Base-by-base conservation (phyloP, 1,139 yeast genomes). In the Yamadazyma kanchanaburiensis region DNA sequence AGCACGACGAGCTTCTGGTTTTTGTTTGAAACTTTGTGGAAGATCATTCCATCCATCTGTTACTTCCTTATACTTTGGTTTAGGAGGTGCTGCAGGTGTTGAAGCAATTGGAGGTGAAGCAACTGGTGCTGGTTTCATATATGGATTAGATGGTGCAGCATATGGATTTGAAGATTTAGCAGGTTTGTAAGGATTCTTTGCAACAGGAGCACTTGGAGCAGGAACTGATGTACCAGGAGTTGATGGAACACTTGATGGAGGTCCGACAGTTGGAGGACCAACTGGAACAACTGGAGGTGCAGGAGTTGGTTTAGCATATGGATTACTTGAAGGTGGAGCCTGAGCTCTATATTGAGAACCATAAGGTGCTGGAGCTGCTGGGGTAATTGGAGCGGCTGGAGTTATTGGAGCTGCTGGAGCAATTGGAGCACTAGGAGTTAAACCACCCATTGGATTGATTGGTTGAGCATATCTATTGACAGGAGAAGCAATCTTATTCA, bases 11-110 rank as follows among this genome's bases (percentile, higher is more conserved):
- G 76, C 59, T 19, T 70, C 61, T 14, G 74, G 62, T 46, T 60
- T 51, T 27, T 57, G 53, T 65, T 66, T 77, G 54, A 81, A 70
- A 16, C 75, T 67, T n/a, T 80, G 70, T 28, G 96, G 96, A 42
- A 89, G 66, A 55, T 89, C 96, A 51, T 89, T 89, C 96, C 96
- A 89, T 3, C 96, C 96, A 28, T 84, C 91, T 26, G 80, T 80
- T 26, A 82, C 82, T 48, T 51, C 53, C 32, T 70, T 74, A 45
- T 68, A 74, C 27, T 66, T 60, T 8, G 64, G 48, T 31, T 53
- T 55, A 21, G 71, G 53, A 22, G 74, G 69, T 4, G 52, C 48
- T 6, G 60, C 51, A 15, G 65, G 59, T n/a, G 36, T 22, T n/a
- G n/a, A n/a, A n/a, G n/a, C n/a, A n/a, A n/a, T n/a, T n/a, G 32